Base-by-base conservation (phyloP, 768 basidiomycete species). In the Russula foetens region DNA sequence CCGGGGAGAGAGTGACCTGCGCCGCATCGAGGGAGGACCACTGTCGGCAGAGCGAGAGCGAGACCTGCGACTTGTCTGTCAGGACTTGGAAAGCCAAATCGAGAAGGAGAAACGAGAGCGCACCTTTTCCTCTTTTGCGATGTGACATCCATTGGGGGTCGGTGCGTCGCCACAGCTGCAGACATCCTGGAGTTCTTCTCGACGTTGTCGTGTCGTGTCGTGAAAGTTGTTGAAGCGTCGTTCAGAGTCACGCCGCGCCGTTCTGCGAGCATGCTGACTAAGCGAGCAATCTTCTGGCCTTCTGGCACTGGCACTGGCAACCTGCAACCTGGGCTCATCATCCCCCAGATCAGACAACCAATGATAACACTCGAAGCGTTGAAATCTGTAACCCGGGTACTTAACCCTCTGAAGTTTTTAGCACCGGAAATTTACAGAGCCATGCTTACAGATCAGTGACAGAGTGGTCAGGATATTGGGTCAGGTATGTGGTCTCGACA, bases 381-480 rank as follows among this genome's bases (percentile, higher is more conserved):
- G 29, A 76, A 79, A 11, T 75, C 82, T 8, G 71, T 87, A 49
- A 75, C 80, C 1, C 76, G 80, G 73, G 86, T 85, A 67, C 60
- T 76, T 66, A 11, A 2, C 15, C 31, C 49, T 26, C 2, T 33
- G 19, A 44, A 24, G 33, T 31, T 29, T 12, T 49, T 24, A 15
- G 5, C 23, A 53, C 48, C 46, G 9, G 9, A n/a, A 45, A 54
- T 61, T 35, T 33, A 39, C 44, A 45, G 53, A 35, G 38, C 31
- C 14, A 21, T 4, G 26, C 7, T 7, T 47, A 56, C 67, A 92
- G 90, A 75, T 92, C 56, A 90, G 84, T 67, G 78, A 82, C 26
- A 77, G 79, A 58, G 83, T 91, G 1, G 74, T 84, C 7, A 77
- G 90, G 63, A 76, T 92, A 8, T 73, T 92, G 21, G 90, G 87